Evolutionary conservation across 2,329 filamentous ascomycete species (phyloP).

Genomic region (Aspergillus sp.): DNA sequence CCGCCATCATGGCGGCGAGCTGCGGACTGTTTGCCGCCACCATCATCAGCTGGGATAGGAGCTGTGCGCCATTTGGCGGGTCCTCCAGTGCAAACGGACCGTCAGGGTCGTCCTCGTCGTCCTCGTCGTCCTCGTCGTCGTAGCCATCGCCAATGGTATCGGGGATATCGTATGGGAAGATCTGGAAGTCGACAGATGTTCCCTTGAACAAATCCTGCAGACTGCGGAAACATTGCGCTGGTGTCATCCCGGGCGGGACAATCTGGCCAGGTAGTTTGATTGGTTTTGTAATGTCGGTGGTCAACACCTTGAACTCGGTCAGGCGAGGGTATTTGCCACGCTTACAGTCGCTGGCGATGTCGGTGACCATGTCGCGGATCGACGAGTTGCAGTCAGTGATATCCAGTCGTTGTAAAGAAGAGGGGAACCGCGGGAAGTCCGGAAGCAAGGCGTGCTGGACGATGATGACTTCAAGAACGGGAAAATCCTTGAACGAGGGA

Average conservation of each 20-base stretch:
- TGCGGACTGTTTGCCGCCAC: not conserved
- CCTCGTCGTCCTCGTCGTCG: not conserved
- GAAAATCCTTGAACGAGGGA: constrained; percentile 23
- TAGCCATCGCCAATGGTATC: not conserved
- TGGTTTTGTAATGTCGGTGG: constrained; percentile 20
- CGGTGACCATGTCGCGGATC: constrained; percentile 15
- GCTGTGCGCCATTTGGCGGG: not conserved
- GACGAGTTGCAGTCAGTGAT: constrained; percentile 25
- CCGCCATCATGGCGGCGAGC: not conserved
- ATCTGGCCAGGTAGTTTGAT: constrained; percentile 17
- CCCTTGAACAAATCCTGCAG: constrained; percentile 19
- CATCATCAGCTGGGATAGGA: not conserved
- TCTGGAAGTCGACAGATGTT: constrained; percentile 18
- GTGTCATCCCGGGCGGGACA: constrained; percentile 18
- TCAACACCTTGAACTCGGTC: constrained; percentile 13
- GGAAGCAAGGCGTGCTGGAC: constrained; percentile 23
- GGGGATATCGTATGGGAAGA: constrained; percentile 9
- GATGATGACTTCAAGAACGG: constrained; percentile 14
- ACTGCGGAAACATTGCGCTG: constrained; percentile 15
- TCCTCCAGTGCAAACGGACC: not conserved
- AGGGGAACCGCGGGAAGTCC: constrained; percentile 20
- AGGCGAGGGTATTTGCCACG: constrained; percentile 21
- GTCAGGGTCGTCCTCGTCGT: not conserved
- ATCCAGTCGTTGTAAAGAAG: constrained; percentile 14
- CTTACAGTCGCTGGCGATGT: constrained; percentile 21